Base-by-base conservation (phyloP, 2,329 filamentous ascomycete genomes). In the Xylariaceae sp. region DNA sequence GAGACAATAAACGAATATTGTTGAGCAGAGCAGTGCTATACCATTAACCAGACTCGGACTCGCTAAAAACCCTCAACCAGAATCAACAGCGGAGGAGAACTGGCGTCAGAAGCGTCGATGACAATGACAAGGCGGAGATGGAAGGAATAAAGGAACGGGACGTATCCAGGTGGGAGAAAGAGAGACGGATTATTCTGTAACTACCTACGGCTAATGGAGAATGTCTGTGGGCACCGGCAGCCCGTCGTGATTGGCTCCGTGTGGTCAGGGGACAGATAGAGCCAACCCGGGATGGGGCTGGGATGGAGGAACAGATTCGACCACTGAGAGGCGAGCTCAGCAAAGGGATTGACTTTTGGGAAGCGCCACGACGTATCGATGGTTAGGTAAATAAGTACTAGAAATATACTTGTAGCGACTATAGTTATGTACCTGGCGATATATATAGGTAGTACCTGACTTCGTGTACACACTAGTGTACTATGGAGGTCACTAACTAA, bases 221-320 rank as follows among this genome's bases (percentile, higher is more conserved):
- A 37, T 54, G 44, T 30, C 55, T 42, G 53, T 53, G 61, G 57
- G 55, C 6, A 45, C 47, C 44, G 30, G 47, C 47, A 49, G 47
- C 47, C 15, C 23, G n/a, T 23, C 49, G 4, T 59, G 37, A 61
- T 64, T 65, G 63, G 63, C 47, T 47, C 37, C 5, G 30, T 47
- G 54, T 45, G 18, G 56, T 53, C 58, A 63, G 58, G 63, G 62
- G 61, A 48, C 53, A 56, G 56, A 44, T 45, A 60, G 53, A 35
- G 55, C 60, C 57, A 57, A 60, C 53, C 39, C 55, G 54, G 55
- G 58, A 53, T 53, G 50, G 50, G 34, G 53, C 53, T 63, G 50
- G 58, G 55, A 59, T 60, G 55, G 62, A 51, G 62, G 60, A 66
- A 61, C 62, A 63, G 53, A 58, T 64, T 64, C 57, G 53, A 62